Conservation (phyloP, 1,284 basidiomycete species). For the Fomitopsis betulina region DNA sequence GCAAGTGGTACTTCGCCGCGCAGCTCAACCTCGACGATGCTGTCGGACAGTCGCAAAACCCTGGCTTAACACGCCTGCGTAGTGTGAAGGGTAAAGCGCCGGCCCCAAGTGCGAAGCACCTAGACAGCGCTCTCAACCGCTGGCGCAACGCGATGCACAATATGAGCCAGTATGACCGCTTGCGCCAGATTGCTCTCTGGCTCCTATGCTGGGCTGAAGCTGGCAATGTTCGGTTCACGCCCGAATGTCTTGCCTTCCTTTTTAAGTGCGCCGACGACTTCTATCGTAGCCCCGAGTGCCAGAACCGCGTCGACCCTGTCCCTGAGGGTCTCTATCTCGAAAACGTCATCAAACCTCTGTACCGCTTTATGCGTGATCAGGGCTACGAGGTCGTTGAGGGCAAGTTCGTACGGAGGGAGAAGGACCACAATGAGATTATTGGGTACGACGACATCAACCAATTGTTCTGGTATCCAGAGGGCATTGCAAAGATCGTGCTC, state of each 20-base stretch:
- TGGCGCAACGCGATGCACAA: constrained; percentile 99
- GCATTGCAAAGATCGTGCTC: constrained; percentile 88
- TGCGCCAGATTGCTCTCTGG: constrained; percentile 94
- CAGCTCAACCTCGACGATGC: constrained; percentile 99
- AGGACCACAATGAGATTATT: constrained; percentile 93
- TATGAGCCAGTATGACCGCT: constrained; percentile 98
- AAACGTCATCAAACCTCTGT: constrained; percentile 91
- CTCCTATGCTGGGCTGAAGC: constrained; percentile 98
- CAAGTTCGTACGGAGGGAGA: constrained; percentile 92
- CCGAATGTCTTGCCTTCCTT: constrained; percentile 98
- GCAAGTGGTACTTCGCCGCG: constrained; percentile 99
- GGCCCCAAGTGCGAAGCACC: constrained; percentile 72
- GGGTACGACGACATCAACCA: constrained; percentile 99
- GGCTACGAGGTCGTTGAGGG: constrained; percentile 96
- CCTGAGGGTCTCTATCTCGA: constrained; percentile 94
- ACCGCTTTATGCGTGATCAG: constrained; percentile 95
- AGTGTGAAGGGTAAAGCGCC: constrained; percentile 70
- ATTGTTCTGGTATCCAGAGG: constrained; percentile 99
- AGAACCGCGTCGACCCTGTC: constrained; percentile 91
- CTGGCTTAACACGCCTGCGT: constrained; percentile 85
- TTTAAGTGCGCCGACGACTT: constrained; percentile 99
- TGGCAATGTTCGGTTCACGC: constrained; percentile 95
- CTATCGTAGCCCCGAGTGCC: constrained; percentile 97
- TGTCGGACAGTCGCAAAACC: constrained; percentile 93
- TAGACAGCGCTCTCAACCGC: constrained; percentile 88